Base-by-base conservation (phyloP, 495 filamentous ascomycete genomes). In the Penicillium robsamsonii region DNA sequence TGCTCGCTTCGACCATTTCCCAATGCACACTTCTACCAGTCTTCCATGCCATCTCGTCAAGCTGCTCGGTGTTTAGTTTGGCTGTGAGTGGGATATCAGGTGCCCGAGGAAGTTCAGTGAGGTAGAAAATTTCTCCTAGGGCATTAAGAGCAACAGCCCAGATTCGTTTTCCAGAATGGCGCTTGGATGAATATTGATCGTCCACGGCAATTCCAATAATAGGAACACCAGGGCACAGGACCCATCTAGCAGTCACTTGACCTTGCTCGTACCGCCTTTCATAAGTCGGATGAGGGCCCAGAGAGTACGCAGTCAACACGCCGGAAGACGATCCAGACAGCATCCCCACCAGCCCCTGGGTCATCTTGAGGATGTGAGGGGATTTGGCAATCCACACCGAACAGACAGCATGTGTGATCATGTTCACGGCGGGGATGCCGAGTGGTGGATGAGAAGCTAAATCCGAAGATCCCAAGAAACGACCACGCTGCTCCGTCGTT, bases 371-470 rank as follows among this genome's bases (percentile, higher is more conserved):
- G 24, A 97, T 76, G 30, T 79, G 75, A 3, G 81, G 65, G 1
- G 88, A 87, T 65, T 97, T 97, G 2, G 93, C 90, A 63, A 97
- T 91, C 95, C 95, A 98, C 6, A 96, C 84, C 18, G 84, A 81
- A 62, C 86, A 89, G 41, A 92, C 75, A 7, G 85, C 81, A 35
- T 90, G 85, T 1, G 69, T 71, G 33, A 77, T 73, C 47, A 67
- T 75, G 10, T 86, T 81, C 49, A 92, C 73, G 33, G 83, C 81
- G 10, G 92, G 92, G 20, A 96, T 89, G 45, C 91, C 91, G 24
- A 83, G 74, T 64, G 76, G 40, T 51, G 79, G 70, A 12, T 74
- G 66, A 22, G 80, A 77, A 62, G 74, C 61, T 51, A 80, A 61
- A 12, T 75, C 70, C 54, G 79, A 83, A 45, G 77, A 71, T 25